A percentile compares a stretch with the other conserved stretches of the same genome.
phyloP scores from a whole-genome alignment of 169 alveolate genomes.

The Babesia divergens region DNA sequence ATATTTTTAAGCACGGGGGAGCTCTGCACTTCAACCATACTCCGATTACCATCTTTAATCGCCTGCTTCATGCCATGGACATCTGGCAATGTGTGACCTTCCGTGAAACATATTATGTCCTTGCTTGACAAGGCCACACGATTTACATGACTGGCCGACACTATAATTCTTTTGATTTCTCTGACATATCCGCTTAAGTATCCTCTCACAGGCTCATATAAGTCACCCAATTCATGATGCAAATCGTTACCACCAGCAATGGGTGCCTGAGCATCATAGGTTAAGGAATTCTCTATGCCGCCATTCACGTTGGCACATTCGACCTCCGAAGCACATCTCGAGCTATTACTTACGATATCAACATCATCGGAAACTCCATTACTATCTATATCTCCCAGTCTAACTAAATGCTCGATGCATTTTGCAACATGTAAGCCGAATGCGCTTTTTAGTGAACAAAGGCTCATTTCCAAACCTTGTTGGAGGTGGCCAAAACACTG shows the following conservation, averaged over 20 bases:
- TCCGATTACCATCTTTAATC: not conserved
- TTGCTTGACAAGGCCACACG: constrained; percentile 8
- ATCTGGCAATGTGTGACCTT: not conserved
- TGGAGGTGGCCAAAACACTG: not conserved
- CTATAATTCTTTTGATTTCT: constrained; percentile 12
- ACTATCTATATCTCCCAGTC: not conserved
- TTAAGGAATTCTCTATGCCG: no score
- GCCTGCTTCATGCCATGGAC: constrained; percentile 3
- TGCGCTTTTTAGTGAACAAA: not conserved
- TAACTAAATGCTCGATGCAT: not conserved
- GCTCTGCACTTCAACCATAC: not conserved
- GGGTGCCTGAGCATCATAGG: no score
- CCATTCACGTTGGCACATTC: no score
- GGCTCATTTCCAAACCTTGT: not conserved
- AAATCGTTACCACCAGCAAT: no score
- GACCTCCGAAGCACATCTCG: no score
- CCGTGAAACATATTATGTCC: constrained; percentile 9
- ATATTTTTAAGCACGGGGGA: constrained; percentile 34
- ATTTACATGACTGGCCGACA: constrained; percentile 56
- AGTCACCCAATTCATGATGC: no score
- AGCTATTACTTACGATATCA: no score
- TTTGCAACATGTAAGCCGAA: not conserved
- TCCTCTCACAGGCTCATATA: no score
- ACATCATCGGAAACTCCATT: no score
- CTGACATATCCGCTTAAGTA: no score